Conservation (phyloP, 306 rosid species). For the Nissolia schottii region DNA sequence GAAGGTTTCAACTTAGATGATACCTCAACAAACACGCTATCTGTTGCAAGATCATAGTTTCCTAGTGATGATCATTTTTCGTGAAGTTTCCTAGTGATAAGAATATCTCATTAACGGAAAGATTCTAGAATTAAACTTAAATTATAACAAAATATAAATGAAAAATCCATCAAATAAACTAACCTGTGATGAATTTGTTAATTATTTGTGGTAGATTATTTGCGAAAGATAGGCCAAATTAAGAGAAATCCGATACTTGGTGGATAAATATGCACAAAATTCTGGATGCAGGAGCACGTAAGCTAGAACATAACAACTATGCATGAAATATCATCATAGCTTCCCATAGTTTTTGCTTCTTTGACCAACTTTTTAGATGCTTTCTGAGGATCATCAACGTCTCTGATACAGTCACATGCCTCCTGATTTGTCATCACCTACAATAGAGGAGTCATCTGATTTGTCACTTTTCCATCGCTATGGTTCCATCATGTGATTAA, state of each 20-base stretch:
- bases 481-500: too few relatives aligned
- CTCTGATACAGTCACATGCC: slow-evolving; percentile 48
- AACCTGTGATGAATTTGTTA: not conserved
- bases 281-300: not conserved
- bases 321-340: slow-evolving; percentile 62
- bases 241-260: not conserved
- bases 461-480: too few relatives aligned
- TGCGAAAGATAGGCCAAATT: not conserved
- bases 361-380: slow-evolving; percentile 44
- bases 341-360: slow-evolving; percentile 36
- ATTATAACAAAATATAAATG: too few relatives aligned
- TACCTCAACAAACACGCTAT: not conserved
- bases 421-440: slow-evolving; percentile 70
- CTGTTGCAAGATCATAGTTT: not conserved
- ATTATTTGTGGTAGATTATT: not conserved
- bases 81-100: too few relatives aligned
- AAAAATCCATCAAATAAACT: too few relatives aligned
- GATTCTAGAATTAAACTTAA: too few relatives aligned
- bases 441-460: not conserved
- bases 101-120: too few relatives aligned
- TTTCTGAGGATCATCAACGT: slow-evolving; percentile 38
- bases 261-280: not conserved
- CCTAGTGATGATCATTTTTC: too few relatives aligned
- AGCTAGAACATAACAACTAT: slow-evolving; percentile 50
- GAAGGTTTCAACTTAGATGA: slow-evolving; percentile 38